Base-by-base conservation (phyloP, 768 basidiomycete species). In the Mycena epipterygia region DNA sequence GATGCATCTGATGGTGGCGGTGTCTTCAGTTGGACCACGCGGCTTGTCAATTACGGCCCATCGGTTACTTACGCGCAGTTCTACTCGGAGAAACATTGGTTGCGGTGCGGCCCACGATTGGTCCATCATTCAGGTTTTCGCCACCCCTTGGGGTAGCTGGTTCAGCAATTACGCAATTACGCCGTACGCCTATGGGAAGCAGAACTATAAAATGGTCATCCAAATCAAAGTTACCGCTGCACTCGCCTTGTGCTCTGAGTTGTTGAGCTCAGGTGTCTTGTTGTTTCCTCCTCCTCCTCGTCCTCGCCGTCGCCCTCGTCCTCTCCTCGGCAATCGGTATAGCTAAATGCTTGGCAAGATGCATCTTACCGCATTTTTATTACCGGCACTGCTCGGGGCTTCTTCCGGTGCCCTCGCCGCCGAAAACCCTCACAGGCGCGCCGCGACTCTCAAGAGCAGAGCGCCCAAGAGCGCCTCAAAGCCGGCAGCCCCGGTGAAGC, bases 351-450 rank as follows among this genome's bases (percentile, higher is more conserved):
- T 25, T 19, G 48, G 60, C 46, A 48, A 37, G 19, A 60, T 61
- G 60, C 60, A 61, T 49, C 48, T 61, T 61, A 61, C 60, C 60
- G 60, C 60, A 61, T 61, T 61, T 48, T 61, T 61, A 61, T 61
- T 61, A 27, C 60, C 60, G 46, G 60, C 60, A 48, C 60, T 61
- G 46, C 60, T 61, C 46, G 60, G 60, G 60, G 60, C 60, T 46
- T 61, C 60, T 61, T 61, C 46, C 57, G 57, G 39, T 61, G 60
- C 48, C 60, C 60, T 61, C 48, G 60, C 60, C 60, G 60, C 48
- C 60, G 60, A 61, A 61, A 61, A 61, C 60, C 60, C 60, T 49
- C 60, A 61, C 60, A 61, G 48, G 44, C 59, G 59, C 59, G 59
- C 44, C 59, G 59, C 59, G 30, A 46, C 59, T 46, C 59, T 60